A percentile compares a stretch with the other conserved stretches of the same genome.
These are phyloP conservation scores for Pharnaceum exiguum DNA, from an alignment of 148 eudicot genomes.

Conservation along the genomic window DNA sequence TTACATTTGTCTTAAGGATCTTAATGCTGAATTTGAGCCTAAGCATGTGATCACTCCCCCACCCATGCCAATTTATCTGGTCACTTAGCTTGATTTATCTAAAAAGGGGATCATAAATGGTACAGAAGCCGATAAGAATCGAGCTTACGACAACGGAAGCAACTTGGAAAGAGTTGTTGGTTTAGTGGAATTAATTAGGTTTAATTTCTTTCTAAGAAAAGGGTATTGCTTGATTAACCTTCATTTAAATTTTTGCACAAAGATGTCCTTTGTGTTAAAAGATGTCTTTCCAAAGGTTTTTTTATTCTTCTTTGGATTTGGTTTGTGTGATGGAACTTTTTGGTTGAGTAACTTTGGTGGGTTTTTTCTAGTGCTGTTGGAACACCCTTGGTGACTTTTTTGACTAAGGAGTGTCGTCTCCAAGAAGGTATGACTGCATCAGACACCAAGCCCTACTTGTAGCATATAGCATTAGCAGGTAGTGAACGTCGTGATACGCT, in stretches of 20 bases:
- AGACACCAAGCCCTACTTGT: too few species aligned
- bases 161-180: too few species aligned
- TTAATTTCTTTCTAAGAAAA: neutral
- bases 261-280: neutral
- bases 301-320: neutral
- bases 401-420: too few species aligned
- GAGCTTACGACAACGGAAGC: too few species aligned
- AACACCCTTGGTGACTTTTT: too few species aligned
- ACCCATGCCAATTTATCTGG: constrained; percentile 76
- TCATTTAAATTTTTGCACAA: neutral
- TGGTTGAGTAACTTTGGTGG: too few species aligned
- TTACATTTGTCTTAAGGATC: constrained; percentile 62
- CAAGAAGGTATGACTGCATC: too few species aligned
- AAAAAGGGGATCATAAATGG: neutral
- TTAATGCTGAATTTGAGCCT: constrained; percentile 63
- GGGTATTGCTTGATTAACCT: neutral
- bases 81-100: constrained; percentile 28
- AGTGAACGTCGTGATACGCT: too few species aligned
- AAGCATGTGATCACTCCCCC: constrained; percentile 33
- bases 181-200: constrained; percentile 8
- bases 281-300: neutral
- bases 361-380: too few species aligned
- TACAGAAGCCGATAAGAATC: neutral
- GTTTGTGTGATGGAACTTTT: too few species aligned
- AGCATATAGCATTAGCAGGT: too few species aligned